Base-by-base conservation (phyloP, 495 filamentous ascomycete species). In the Neurospora sublineolata region DNA sequence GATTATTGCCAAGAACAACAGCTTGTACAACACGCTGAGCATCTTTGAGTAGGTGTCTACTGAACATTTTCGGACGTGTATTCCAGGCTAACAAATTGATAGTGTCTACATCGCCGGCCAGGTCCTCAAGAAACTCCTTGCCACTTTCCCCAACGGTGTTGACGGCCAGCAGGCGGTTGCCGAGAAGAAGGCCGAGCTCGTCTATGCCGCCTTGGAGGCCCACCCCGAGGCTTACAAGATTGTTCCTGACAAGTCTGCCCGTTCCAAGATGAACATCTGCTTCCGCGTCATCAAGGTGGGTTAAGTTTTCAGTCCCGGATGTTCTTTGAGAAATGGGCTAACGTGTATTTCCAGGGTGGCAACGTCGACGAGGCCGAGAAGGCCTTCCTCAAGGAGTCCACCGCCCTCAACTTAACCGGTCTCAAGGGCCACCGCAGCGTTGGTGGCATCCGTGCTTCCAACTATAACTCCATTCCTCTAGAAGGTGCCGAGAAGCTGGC, bases 241-340 rank as follows among this genome's bases (percentile, higher is more conserved):
- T 27, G 91, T 97, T 5, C 90, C 92, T 0, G 85, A 89, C 72
- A 91, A 89, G 81, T 82, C 80, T 67, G 89, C 87, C 9, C 89
- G 94, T 60, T 94, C 91, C 71, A 83, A 93, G 46, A 97, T 97
- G 92, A 97, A 97, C 80, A 89, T 97, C 67, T 97, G 93, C 83
- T 95, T 95, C 84, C 85, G 93, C 27, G 87, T 94, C 4, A 85
- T 72, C 71, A 83, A 83, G 78, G 83, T 85, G 70, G 70, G 78
- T 69, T 14, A 3, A 37, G 37, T 37, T 68, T 7, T 0, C 12
- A 8, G 12, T 30, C 3, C 1, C 30, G 42, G 14, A 27, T 20
- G 1, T 44, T 8, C 71, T 67, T 7, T 27, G 8, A 2, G 37
- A 18, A 1, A 44, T 27, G 20, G 1, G 8, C 68, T 18, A 67